These are phyloP conservation scores for Maudiozyma pseudohumilis DNA, from an alignment of 805 yeast genomes.

Conservation along the genomic window DNA sequence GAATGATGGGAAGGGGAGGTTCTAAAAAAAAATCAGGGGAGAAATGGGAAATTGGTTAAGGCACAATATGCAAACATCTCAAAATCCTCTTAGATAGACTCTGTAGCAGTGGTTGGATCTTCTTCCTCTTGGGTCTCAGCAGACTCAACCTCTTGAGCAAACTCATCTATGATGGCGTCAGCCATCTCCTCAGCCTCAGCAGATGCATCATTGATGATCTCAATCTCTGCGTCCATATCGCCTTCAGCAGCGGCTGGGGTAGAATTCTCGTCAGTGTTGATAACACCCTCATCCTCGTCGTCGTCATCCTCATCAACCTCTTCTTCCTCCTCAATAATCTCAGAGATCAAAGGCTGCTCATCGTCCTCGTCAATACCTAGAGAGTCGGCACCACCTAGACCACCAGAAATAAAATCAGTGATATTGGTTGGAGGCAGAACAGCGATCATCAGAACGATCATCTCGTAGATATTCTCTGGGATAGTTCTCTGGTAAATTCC, in stretches of 20 bases:
- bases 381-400: constrained; percentile 34
- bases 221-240: constrained; percentile 11
- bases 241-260: constrained; percentile 7
- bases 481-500: constrained; percentile 84
- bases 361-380: constrained; percentile 6
- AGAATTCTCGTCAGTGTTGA: constrained; percentile 1
- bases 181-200: background rate
- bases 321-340: constrained; percentile 1
- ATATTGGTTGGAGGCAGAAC: constrained; percentile 75
- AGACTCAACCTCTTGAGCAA: constrained; percentile 1
- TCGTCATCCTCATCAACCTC: constrained; percentile 2
- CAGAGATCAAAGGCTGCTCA: constrained; percentile 6
- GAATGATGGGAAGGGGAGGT: background rate
- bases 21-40: background rate
- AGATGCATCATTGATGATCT: constrained; percentile 13
- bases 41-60: too few relatives aligned
- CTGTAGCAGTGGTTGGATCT: too few relatives aligned
- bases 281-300: constrained; percentile 1
- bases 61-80: too few relatives aligned
- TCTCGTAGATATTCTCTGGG: constrained; percentile 72
- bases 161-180: constrained; percentile 2
- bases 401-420: constrained; percentile 4
- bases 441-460: constrained; percentile 81
- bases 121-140: background rate
- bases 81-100: too few relatives aligned